These are phyloP conservation scores for Fereydounia khargensis DNA, from an alignment of 1,284 basidiomycete genomes.

Conservation along the genomic window DNA sequence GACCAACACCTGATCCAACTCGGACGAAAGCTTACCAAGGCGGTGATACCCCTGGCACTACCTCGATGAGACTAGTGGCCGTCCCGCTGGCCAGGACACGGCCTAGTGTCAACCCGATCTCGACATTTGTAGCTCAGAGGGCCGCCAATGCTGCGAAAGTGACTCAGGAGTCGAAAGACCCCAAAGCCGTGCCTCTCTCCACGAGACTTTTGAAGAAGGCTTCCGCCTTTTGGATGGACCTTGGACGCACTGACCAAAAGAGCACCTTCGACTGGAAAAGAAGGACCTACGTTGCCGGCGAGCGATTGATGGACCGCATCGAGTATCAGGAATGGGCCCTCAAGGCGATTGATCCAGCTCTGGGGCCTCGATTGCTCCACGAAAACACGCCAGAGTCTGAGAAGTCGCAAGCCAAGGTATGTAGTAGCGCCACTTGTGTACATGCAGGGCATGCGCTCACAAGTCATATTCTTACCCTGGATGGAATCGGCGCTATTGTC, in stretches of 20 bases:
- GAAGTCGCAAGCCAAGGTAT: slow-evolving; percentile 3
- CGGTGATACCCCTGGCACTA: too few relatives aligned
- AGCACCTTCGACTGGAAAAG: slow-evolving; percentile 50
- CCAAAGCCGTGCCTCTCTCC: slow-evolving; percentile 17
- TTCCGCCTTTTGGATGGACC: slow-evolving; percentile 47
- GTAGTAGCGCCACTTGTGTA: too few relatives aligned
- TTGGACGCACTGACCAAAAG: slow-evolving; percentile 41
- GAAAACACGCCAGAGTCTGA: too few relatives aligned
- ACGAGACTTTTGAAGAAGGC: slow-evolving; percentile 39
- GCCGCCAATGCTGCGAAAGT: slow-evolving; percentile 19
- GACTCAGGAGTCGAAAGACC: slow-evolving; percentile 6
- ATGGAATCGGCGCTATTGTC: neutral
- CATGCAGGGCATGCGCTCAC: too few relatives aligned
- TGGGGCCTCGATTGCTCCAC: too few relatives aligned
- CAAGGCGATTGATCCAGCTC: slow-evolving; percentile 49
- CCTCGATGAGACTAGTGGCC: slow-evolving; percentile 49
- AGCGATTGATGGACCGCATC: slow-evolving; percentile 54
- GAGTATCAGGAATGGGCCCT: slow-evolving; percentile 56
- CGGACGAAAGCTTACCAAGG: too few relatives aligned
- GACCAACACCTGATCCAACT: too few relatives aligned
- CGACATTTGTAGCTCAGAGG: slow-evolving; percentile 46
- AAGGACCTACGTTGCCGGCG: slow-evolving; percentile 42
- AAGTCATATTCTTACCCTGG: too few relatives aligned
- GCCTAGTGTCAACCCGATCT: slow-evolving; percentile 34
- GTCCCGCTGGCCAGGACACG: slow-evolving; percentile 39